Conservation (phyloP, 768 basidiomycete genomes). For the Tubosaeta brunneosetosa region DNA sequence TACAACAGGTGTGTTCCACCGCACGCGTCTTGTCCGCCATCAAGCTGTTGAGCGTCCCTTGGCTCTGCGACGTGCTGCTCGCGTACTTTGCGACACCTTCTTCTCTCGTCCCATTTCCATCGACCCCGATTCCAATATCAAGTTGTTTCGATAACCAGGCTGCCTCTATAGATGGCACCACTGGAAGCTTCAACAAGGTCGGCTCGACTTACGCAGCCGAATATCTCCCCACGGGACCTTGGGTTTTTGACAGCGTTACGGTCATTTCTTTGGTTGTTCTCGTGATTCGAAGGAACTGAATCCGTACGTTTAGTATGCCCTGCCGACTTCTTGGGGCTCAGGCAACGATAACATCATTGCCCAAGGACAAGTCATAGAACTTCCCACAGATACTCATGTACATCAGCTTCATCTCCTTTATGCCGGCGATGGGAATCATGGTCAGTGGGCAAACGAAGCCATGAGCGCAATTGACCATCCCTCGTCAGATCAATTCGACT, state of each 20-base stretch:
- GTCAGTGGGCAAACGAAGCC: slow-evolving; percentile 19
- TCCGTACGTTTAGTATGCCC: slow-evolving; percentile 33
- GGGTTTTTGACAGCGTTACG: slow-evolving; percentile 36
- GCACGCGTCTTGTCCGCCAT: slow-evolving; percentile 13
- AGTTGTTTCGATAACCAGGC: slow-evolving; percentile 40
- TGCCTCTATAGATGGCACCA: slow-evolving; percentile 35
- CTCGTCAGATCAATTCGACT: slow-evolving; percentile 29
- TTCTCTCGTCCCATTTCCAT: slow-evolving; percentile 29
- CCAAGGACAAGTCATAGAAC: slow-evolving; percentile 36
- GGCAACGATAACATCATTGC: slow-evolving; percentile 43
- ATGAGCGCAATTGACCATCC: not conserved
- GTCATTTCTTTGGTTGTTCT: slow-evolving; percentile 19
- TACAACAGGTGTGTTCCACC: slow-evolving; percentile 11
- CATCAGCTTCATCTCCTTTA: slow-evolving; percentile 50
- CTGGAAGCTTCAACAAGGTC: slow-evolving; percentile 36
- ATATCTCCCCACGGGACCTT: slow-evolving; percentile 37
- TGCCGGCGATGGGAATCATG: slow-evolving; percentile 36
- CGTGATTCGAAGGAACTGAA: not conserved
- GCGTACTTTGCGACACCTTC: slow-evolving; percentile 13
- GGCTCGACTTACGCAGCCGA: slow-evolving; percentile 40
- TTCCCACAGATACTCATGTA: slow-evolving; percentile 30
- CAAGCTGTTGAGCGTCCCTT: slow-evolving; percentile 19
- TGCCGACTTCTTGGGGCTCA: slow-evolving; percentile 40
- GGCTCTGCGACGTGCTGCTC: slow-evolving; percentile 19
- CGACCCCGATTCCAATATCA: slow-evolving; percentile 27